These are phyloP conservation scores for Salvia sclarea DNA, from an alignment of 305 asterid species.

Conservation along the genomic window DNA sequence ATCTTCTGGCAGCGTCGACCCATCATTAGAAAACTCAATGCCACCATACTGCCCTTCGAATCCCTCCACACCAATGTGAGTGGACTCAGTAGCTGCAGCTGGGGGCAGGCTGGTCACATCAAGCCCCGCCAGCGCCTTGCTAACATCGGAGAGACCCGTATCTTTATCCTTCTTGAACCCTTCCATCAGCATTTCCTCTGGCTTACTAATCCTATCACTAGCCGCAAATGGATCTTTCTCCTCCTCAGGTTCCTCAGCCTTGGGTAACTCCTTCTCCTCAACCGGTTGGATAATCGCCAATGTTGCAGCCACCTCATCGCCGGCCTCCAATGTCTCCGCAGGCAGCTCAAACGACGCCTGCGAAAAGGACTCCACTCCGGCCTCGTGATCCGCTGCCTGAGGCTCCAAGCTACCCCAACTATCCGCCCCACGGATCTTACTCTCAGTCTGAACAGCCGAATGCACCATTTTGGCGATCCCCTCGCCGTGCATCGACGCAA, in stretches of 20 bases:
- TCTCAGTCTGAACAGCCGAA: conserved; percentile 75
- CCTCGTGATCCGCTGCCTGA: conserved; percentile 61
- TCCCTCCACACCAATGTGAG: conserved; percentile 90
- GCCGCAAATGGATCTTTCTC: conserved; percentile 95
- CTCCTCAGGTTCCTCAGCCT: conserved; percentile 55
- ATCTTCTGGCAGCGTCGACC: conserved; percentile 75
- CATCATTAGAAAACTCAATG: conserved; percentile 74
- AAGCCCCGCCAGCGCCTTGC: conserved; percentile 80
- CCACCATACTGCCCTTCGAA: conserved; percentile 96
- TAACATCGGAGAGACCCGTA: conserved; percentile 52
- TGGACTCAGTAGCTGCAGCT: conserved; percentile 82
- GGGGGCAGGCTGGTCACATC: conserved; percentile 86
- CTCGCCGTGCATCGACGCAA: conserved; percentile 89
- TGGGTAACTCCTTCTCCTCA: conserved; percentile 66
- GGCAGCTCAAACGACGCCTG: conserved; percentile 74
- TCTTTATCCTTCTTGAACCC: conserved; percentile 88
- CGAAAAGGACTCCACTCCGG: conserved; percentile 56
- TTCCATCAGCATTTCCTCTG: conserved; percentile 71
- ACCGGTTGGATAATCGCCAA: conserved; percentile 55
- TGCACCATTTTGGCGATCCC: conserved; percentile 94
- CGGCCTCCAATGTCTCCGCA: conserved; percentile 70
- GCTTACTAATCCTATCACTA: conserved; percentile 79
- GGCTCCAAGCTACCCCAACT: conserved; percentile 64
- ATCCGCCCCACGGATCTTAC: conserved; percentile 85
- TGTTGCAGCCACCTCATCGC: conserved; percentile 73